Percentiles rank a stretch among this genome's conserved stretches.
These are phyloP conservation scores for Akanthomyces uredinophilus DNA, from an alignment of 2,329 filamentous ascomycete species.

Conservation along the genomic window DNA sequence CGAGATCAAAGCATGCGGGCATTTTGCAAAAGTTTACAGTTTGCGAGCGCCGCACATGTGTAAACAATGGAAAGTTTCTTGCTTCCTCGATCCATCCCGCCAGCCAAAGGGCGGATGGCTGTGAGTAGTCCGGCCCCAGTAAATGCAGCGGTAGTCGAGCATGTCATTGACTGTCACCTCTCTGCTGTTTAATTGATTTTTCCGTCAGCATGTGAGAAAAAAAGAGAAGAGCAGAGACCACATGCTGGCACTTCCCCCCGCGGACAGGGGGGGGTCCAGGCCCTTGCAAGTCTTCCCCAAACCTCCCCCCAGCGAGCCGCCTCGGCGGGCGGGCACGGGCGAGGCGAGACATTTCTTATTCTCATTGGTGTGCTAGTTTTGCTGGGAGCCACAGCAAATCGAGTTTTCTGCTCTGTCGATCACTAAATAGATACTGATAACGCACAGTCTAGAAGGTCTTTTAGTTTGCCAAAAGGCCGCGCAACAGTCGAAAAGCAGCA, in stretches of 20 bases:
- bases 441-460: no score
- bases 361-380: not conserved
- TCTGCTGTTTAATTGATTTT: slow-evolving; percentile 1
- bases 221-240: not conserved
- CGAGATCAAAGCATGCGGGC: not conserved
- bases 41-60: not conserved
- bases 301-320: not conserved
- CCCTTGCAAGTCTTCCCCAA: no score
- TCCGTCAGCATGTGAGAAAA: slow-evolving; percentile 5
- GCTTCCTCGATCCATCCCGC: no score
- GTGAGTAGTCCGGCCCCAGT: no score
- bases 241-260: not conserved
- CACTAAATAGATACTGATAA: not conserved
- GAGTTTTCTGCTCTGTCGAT: not conserved
- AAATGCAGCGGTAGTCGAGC: no score
- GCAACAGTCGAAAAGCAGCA: not conserved
- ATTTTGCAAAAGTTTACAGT: not conserved
- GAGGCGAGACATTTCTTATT: not conserved
- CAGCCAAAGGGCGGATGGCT: no score
- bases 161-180: no score
- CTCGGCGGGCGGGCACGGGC: not conserved
- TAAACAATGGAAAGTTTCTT: not conserved
- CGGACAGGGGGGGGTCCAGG: not conserved
- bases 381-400: not conserved
- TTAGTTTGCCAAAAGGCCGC: not conserved